Percentiles rank a stretch among this genome's conserved stretches.
These are phyloP conservation scores for Breynia disticha DNA, from an alignment of 441 rosid species.

Conservation along the genomic window DNA sequence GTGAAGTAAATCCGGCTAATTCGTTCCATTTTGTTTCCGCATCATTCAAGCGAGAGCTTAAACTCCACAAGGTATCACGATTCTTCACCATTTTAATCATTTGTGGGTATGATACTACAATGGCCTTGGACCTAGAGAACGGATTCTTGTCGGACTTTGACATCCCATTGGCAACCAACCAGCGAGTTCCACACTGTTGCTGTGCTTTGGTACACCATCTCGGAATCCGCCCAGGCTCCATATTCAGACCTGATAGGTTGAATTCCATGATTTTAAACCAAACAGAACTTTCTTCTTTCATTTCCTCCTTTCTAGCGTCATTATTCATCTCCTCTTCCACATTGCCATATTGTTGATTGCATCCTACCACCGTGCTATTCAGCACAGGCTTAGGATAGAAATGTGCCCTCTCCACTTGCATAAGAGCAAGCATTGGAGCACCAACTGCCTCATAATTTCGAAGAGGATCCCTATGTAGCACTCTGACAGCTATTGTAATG, in stretches of 20 bases:
- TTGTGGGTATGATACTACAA: conserved; percentile 26
- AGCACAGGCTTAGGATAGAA: conserved; percentile 15
- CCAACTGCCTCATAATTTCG: conserved; percentile 62
- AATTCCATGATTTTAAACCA: conserved; percentile 37
- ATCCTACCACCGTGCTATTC: conserved; percentile 14
- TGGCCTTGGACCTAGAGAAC: conserved; percentile 33
- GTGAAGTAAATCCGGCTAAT: conserved; percentile 18
- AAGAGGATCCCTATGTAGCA: conserved; percentile 61
- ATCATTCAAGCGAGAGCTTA: conserved; percentile 26
- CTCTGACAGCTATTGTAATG: conserved; percentile 39
- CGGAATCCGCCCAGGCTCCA: conserved; percentile 27
- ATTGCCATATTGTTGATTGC: conserved; percentile 13
- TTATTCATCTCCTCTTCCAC: conserved; percentile 1
- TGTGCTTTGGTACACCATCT: conserved; percentile 45
- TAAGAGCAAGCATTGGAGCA: conserved; percentile 57
- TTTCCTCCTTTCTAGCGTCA: conserved; percentile 3
- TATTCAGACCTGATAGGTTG: conserved; percentile 50
- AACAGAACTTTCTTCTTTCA: conserved; percentile 11
- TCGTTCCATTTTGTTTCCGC: conserved; percentile 23
- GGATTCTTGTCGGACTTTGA: conserved; percentile 29
- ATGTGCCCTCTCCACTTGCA: conserved; percentile 44
- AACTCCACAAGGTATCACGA: conserved; percentile 51
- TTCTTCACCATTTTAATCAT: conserved; percentile 16
- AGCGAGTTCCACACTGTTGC: conserved; percentile 48
- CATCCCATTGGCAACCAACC: conserved; percentile 60